These are phyloP conservation scores for Carex pumila DNA, from an alignment of 176 grass and related monocot species.

Conservation along the genomic window DNA sequence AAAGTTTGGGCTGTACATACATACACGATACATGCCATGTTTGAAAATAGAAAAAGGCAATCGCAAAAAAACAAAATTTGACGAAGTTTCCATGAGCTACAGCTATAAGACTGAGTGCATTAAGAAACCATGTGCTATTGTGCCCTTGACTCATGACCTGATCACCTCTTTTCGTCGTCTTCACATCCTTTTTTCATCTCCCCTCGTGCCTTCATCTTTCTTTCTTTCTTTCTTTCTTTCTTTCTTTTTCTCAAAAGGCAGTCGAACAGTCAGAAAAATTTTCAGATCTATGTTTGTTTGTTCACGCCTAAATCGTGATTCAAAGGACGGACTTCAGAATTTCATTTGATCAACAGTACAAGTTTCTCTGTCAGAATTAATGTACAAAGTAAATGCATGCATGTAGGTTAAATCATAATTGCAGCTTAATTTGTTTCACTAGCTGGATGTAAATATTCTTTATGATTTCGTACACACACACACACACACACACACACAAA, in stretches of 20 bases:
- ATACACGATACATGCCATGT: not conserved
- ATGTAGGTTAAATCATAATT: not conserved
- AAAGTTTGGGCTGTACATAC: no score
- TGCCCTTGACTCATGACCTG: not conserved
- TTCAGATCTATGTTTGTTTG: not conserved
- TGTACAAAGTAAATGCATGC: not conserved
- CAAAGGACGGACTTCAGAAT: not conserved
- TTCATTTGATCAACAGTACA: not conserved
- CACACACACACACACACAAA: no score
- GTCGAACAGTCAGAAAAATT: not conserved
- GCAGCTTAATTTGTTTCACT: not conserved
- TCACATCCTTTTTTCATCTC: not conserved
- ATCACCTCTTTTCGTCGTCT: conserved; percentile 3
- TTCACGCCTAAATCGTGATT: not conserved
- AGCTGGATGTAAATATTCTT: not conserved
- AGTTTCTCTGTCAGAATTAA: not conserved
- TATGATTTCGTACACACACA: not conserved
- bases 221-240: not conserved
- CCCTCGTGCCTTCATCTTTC: not conserved
- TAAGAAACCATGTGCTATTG: not conserved
- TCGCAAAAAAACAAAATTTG: not conserved
- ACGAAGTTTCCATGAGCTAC: not conserved
- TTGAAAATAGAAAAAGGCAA: not conserved
- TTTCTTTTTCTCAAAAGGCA: not conserved
- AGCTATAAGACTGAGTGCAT: not conserved